Base-by-base conservation (phyloP, 768 basidiomycete species). In the Botryobasidium botryosum region DNA sequence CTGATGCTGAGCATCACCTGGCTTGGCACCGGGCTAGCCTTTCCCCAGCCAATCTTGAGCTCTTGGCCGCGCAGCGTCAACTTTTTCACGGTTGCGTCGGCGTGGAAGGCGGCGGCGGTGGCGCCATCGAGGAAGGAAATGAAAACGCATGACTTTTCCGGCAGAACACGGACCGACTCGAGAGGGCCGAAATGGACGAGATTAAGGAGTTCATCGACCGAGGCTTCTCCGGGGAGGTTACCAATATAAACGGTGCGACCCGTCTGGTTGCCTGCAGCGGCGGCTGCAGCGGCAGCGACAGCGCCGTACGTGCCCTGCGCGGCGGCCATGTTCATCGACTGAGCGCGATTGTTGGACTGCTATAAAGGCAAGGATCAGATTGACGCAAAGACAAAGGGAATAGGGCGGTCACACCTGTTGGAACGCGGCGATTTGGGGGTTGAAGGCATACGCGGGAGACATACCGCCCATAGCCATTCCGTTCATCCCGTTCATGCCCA, bases 1-100 rank as follows among this genome's bases (percentile, higher is more conserved):
- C 74, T 75, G 44, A 97, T 92, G 1, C 91, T 88, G 21, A 83
- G 70, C 2, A 77, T 74, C 10, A 97, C 86, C 56, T 80, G 77
- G 21, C 77, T 73, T 1, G 88, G 85, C 2, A 97, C 87, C 13
- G 80, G 76, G 2, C 77, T 79, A 1, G 91, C 82, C 59, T 97
- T 94, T 23, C 92, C 94, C 92, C 92, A 99, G 18, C 94, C 94
- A 51, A 99, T 91, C 66, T 91, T 91, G 55, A 99, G 77, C 61
- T 96, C 94, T 59, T 94, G 88, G 2, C 82, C 85, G 58, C 96
- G 92, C 12, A 99, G 68, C 17, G 82, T 64, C 50, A 97, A 65
- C 61, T 94, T 96, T 67, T 94, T 90, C 59, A 96, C 79, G 26
- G 81, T 78, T 1, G 92, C 92, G 56, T 97, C 94, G 31, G 92